A percentile compares a stretch with the other conserved stretches of the same genome.
Conservation (phyloP, 495 filamentous ascomycete genomes). For the Penicillium taxi region DNA sequence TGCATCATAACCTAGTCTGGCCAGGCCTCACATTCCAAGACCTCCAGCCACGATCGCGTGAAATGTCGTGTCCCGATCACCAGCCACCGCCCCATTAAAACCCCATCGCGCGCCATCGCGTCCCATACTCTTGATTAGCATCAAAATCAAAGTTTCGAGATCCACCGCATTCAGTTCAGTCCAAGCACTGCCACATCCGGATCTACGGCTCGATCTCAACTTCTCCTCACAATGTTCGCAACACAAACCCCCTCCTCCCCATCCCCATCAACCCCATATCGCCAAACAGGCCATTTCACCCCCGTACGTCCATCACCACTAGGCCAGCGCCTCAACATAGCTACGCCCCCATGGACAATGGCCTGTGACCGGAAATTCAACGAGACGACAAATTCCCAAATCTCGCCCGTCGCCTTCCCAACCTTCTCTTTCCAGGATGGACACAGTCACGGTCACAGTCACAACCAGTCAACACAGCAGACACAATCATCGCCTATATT, state of each 20-base stretch:
- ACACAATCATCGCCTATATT: constrained; percentile 5
- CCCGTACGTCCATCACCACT: constrained; percentile 46
- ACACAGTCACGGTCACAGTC: too few species aligned
- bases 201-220: constrained; percentile 8
- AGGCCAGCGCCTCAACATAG: constrained; percentile 25
- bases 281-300: constrained; percentile 37
- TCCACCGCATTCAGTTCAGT: too few species aligned
- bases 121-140: too few species aligned
- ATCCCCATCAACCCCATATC: constrained; percentile 29
- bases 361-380: constrained; percentile 10
- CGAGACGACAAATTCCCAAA: constrained; percentile 1
- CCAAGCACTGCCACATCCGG: constrained; percentile 19
- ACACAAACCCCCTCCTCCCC: constrained; percentile 41
- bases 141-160: too few species aligned
- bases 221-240: constrained; percentile 22
- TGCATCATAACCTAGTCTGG: too few species aligned
- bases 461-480: constrained; percentile 5
- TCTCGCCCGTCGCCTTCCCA: constrained; percentile 9
- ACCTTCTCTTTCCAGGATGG: constrained; percentile 12
- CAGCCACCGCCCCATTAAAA: too few species aligned
- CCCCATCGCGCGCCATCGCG: too few species aligned
- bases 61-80: too few species aligned
- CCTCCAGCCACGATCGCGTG: too few species aligned
- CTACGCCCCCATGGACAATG: constrained; percentile 25
- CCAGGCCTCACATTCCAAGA: too few species aligned